phyloP scores from a whole-genome alignment of 139 green algal genomes.

The Haematococcus lacustris region DNA sequence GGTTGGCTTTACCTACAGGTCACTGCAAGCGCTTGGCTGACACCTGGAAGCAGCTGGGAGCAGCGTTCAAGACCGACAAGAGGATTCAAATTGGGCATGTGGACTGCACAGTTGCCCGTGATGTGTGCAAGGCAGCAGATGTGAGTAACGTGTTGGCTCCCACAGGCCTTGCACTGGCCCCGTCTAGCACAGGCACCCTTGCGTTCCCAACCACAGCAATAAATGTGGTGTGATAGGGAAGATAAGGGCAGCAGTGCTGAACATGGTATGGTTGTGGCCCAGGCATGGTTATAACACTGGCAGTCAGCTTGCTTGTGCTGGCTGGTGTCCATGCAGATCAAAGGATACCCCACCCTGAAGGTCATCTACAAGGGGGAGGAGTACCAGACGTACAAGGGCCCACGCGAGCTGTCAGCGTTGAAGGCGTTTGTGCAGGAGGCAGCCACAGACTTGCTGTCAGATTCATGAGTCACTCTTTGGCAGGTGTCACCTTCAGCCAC shows the following conservation, averaged over 20 bases:
- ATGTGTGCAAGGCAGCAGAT: slow-evolving; percentile 46
- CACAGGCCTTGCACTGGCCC: no score
- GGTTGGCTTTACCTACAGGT: slow-evolving; percentile 19
- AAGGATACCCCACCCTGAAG: slow-evolving; percentile 73
- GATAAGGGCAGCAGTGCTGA: not conserved
- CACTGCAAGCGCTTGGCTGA: slow-evolving; percentile 66
- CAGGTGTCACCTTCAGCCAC: no score
- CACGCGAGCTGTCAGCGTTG: slow-evolving; percentile 38
- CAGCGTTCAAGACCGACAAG: slow-evolving; percentile 20
- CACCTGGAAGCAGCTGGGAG: slow-evolving; percentile 49
- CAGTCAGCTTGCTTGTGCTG: not conserved
- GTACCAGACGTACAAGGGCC: slow-evolving; percentile 36
- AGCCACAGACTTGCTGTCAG: not conserved
- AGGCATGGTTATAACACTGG: not conserved
- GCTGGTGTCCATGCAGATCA: slow-evolving; percentile 34
- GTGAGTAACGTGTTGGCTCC: slow-evolving; percentile 17
- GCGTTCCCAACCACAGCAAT: not conserved
- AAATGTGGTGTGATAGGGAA: not conserved
- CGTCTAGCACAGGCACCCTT: no score
- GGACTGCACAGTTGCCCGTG: slow-evolving; percentile 54
- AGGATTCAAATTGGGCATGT: slow-evolving; percentile 48
- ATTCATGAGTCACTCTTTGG: no score
- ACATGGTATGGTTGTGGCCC: not conserved
- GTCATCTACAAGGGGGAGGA: slow-evolving; percentile 51
- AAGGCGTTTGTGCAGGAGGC: slow-evolving; percentile 36